Evolutionary conservation across 2,329 filamentous ascomycete genomes (phyloP), one percentile per base, ranked within the genome.

Genomic region (Penicillium capsulatum): DNA sequence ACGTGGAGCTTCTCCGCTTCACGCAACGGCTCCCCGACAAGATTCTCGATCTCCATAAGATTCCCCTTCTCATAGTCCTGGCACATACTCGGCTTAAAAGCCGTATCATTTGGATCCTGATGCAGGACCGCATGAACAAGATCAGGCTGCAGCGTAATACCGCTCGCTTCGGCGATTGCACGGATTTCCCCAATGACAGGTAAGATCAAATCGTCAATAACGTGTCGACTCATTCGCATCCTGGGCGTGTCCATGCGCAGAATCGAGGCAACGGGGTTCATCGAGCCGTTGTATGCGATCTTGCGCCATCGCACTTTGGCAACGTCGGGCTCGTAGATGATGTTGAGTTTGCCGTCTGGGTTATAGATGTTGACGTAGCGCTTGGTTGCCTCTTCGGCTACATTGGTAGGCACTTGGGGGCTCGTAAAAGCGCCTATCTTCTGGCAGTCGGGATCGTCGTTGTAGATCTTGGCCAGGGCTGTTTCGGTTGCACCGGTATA

Each of bases 181-280:
- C 20, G 7, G 3, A 43, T 19, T 19, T 65, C 63, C 17, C 36
- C 32, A 74, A 81, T 80, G 0, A 71, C 70, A 6, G 76, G 77
- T 13, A 59, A 48, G 2, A 80, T 63, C 22, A 80, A 50, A 2
- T 66, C 66, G 11, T 74, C 67, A 4, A 78, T 57, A 0, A 65
- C 35, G 17, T 43, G 61, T 17, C 64, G 65, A 8, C 65, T 60
- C 34, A 76, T 60, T 16, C 71, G 66, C 33, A 81, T 67, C 11
- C 71, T 61, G 1, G 68, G 65, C 0, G 73, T 74, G 50, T 80
- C 75, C 44, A 78, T 55, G 1, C 67, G 64, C 0, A 71, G 66
- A 15, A 79, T 63, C 0, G 76, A 69, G 22, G 69, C 72, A n/a
- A 78, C 68, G 0, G 75, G 66, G 50, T 79, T 79, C 47, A 75